Base-by-base conservation (phyloP, 768 basidiomycete genomes). In the Scleroderma bovista region DNA sequence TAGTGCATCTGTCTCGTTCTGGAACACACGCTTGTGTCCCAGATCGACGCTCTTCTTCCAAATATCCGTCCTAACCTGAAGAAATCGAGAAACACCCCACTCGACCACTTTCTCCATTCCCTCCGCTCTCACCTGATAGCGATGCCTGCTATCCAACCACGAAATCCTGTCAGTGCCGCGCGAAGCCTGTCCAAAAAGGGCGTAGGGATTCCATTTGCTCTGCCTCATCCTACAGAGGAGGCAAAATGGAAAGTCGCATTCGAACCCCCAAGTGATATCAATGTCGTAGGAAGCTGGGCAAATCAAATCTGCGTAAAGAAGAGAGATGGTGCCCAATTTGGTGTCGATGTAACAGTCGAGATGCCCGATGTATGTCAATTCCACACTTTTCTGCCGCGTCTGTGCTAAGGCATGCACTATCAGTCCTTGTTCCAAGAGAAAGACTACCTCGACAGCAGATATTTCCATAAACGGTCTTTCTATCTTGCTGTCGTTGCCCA, bases 371-470 rank as follows among this genome's bases (percentile, higher is more conserved):
- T 90, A 60, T 57, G 83, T 73, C 17, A 44, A 12, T 46, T 17
- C 6, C 34, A 23, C 26, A 31, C 17, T 13, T 44, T 17, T 19
- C n/a, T 23, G 24, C 15, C 47, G 8, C 10, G 15, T 17, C 13
- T 7, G 43, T 48, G 10, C 42, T 46, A 45, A 51, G 50, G 46
- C 47, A 44, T 13, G 15, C 29, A 17, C 32, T 13, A 31, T 5
- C 48, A 88, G 87, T 65, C 57, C 42, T 72, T 96, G n/a, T 94
- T 98, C 60, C 91, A 95, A 71, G 91, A 94, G 60, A 99, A 98
- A 63, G 94, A 98, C 62, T 90, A 92, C 56, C 73, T 93, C 50
- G 86, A 93, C 61, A 79, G 83, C 8, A 81, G 96, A 11, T 93
- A 87, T 65, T 94, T 95, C 63, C 87, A 94, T 63, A 98, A 98